Evolutionary conservation across 2,329 filamentous ascomycete genomes (phyloP).

Genomic region (Kalaharituber pfeilii): DNA sequence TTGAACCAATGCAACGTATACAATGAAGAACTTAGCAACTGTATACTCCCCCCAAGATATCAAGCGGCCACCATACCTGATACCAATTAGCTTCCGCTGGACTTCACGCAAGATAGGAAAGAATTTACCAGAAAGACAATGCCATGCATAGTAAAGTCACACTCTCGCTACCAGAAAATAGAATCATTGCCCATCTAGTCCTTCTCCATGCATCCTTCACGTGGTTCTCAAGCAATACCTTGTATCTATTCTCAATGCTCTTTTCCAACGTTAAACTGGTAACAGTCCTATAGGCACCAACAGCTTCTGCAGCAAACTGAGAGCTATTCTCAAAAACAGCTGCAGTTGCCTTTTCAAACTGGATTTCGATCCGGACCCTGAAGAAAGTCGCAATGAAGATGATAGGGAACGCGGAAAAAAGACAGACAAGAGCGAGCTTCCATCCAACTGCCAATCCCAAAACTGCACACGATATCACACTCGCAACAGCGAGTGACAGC

Average conservation of each 20-base stretch:
- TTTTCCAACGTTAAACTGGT: constrained; percentile 52
- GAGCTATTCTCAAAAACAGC: constrained; percentile 54
- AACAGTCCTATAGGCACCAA: constrained; percentile 57
- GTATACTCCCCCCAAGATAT: constrained; percentile 35
- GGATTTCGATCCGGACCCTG: constrained; percentile 34
- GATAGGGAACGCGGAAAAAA: constrained; percentile 26
- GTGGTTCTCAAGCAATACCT: constrained; percentile 40
- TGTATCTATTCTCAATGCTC: constrained; percentile 45
- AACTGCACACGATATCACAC: constrained; percentile 31
- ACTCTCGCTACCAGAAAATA: constrained; percentile 55
- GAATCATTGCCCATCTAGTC: constrained; percentile 42
- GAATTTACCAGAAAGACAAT: constrained; percentile 38
- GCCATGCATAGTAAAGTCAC: constrained; percentile 46
- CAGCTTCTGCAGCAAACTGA: constrained; percentile 56
- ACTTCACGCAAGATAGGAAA: not conserved
- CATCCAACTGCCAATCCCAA: constrained; percentile 34
- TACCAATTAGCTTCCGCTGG: not conserved
- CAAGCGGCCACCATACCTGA: constrained; percentile 41
- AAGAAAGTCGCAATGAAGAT: constrained; percentile 27
- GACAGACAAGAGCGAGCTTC: constrained; percentile 29
- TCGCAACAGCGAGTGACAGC: constrained; percentile 33
- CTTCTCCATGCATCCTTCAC: constrained; percentile 42
- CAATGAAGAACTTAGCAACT: constrained; percentile 35
- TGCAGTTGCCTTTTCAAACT: constrained; percentile 51
- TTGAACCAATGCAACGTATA: constrained; percentile 50